Conservation (phyloP, 2,329 filamentous ascomycete genomes). For the Alternaria sp. region DNA sequence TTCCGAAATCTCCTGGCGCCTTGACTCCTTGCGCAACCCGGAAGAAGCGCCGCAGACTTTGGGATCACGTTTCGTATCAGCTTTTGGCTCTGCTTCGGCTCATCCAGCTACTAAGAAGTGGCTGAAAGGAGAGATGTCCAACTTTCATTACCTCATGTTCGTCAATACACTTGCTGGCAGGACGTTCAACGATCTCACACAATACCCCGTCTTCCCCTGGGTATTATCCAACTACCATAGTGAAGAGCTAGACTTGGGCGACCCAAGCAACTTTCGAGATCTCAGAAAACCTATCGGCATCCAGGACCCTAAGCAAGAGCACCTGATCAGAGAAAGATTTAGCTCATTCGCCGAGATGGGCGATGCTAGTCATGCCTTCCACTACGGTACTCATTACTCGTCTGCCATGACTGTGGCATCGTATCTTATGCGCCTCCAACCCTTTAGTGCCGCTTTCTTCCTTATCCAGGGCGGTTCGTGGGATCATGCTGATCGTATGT, state of each 20-base stretch:
- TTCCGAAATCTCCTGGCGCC: constrained; percentile 88
- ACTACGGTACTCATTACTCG: constrained; percentile 98
- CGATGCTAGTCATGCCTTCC: constrained; percentile 80
- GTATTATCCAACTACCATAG: constrained; percentile 95
- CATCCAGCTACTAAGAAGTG: constrained; percentile 88
- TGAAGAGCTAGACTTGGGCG: constrained; percentile 84
- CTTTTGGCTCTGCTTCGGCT: constrained; percentile 84
- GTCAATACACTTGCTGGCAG: constrained; percentile 96
- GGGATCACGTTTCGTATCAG: constrained; percentile 87
- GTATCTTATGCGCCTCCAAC: constrained; percentile 92
- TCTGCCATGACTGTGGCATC: constrained; percentile 99
- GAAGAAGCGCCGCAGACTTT: constrained; percentile 72
- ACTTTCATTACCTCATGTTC: constrained; percentile 98
- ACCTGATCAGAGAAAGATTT: constrained; percentile 84
- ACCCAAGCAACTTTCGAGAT: constrained; percentile 87
- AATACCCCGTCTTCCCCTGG: constrained; percentile 99
- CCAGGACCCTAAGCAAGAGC: constrained; percentile 77
- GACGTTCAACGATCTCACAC: constrained; percentile 97
- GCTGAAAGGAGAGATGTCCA: constrained; percentile 94
- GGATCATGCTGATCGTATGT: constrained; percentile 93
- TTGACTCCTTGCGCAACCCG: constrained; percentile 80
- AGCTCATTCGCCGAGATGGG: constrained; percentile 89
- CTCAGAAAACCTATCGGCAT: constrained; percentile 96
- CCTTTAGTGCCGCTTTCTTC: constrained; percentile 95
- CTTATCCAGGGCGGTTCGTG: constrained; percentile 94